Base-by-base conservation (phyloP, 1,284 basidiomycete genomes). In the Leucoagaricus sp. region DNA sequence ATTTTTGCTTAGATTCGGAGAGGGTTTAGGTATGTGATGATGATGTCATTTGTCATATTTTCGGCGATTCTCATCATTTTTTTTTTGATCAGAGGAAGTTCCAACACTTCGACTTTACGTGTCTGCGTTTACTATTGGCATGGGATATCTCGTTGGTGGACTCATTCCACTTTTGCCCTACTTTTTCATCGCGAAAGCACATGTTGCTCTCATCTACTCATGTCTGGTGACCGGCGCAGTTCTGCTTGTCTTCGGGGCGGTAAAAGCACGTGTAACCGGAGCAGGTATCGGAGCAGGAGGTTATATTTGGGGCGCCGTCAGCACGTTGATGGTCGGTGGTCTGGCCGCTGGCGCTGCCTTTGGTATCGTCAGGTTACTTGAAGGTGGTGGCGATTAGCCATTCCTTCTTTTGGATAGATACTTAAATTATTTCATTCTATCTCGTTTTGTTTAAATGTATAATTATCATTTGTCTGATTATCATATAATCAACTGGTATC, bases 1-100 rank as follows among this genome's bases (percentile, higher is more conserved):
- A 2, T 98, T 98, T 76, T 74, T 97, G 65, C 82, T 97, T 64
- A 96, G 94, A 73, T 97, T 97, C 65, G 94, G 94, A 29, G 90
- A 93, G 70, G 92, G 93, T 21, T 71, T 96, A 60, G 89, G 89
- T 89, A 65, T 59, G 86, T 76, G n/a, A 4, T 38, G 29, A 29
- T 34, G 23, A n/a, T n/a, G n/a, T n/a, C n/a, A n/a, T n/a, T n/a
- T n/a, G n/a, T n/a, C 26, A 50, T 51, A 25, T 56, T 41, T 45
- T 3, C 36, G 36, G 8, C 12, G 41, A n/a, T n/a, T n/a, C n/a
- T n/a, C n/a, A n/a, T n/a, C n/a, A n/a, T 26, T 13, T 10, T 8
- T 25, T 1, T 31, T 10, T 29, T 26, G 52, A n/a, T n/a, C 68
- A 89, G 93, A 96, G 80, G 94, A 97, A 74, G 83, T 93, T 31